Evolutionary conservation across 2,329 filamentous ascomycete genomes (phyloP).

Genomic region (Knoxdaviesia proteae): DNA sequence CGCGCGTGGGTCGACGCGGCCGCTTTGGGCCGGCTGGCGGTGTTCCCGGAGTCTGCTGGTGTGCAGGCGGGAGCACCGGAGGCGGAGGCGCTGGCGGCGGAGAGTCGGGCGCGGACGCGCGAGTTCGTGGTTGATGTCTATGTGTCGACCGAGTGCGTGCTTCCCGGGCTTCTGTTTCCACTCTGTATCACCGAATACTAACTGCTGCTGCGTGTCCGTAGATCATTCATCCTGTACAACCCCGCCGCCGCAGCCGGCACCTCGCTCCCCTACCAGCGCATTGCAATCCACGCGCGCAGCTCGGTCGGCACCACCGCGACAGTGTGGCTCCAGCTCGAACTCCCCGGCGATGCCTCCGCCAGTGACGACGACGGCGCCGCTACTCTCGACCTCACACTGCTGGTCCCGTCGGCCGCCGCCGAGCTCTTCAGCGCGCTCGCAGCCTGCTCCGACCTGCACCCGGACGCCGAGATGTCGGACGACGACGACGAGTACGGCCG

Average conservation of each 20-base stretch:
- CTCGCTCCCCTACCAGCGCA: slow-evolving; percentile 51
- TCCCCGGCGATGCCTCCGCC: slow-evolving; percentile 31
- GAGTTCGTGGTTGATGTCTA: slow-evolving; percentile 34
- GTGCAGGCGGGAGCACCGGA: slow-evolving; percentile 14
- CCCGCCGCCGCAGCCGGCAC: slow-evolving; percentile 34
- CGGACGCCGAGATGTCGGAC: slow-evolving; percentile 42
- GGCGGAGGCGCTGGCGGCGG: slow-evolving; percentile 11
- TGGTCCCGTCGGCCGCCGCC: slow-evolving; percentile 28
- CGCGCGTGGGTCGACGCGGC: slow-evolving; percentile 35
- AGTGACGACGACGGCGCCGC: slow-evolving; percentile 41
- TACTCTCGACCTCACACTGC: slow-evolving; percentile 40
- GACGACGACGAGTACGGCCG: slow-evolving; percentile 28
- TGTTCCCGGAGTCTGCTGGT: slow-evolving; percentile 22
- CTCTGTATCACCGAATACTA: background rate
- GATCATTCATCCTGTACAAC: slow-evolving; percentile 41
- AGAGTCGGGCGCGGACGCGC: slow-evolving; percentile 8
- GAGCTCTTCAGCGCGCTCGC: slow-evolving; percentile 50
- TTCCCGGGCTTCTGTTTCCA: background rate
- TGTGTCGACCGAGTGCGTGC: slow-evolving; percentile 34
- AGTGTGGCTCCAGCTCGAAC: slow-evolving; percentile 49
- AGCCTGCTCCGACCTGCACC: slow-evolving; percentile 55
- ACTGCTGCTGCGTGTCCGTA: slow-evolving; percentile 5
- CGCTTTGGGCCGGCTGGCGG: slow-evolving; percentile 32
- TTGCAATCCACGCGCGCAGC: slow-evolving; percentile 57
- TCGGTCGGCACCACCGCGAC: slow-evolving; percentile 19